Evolutionary conservation across 2,329 filamentous ascomycete species (phyloP).

Genomic region (Septoria linicola): DNA sequence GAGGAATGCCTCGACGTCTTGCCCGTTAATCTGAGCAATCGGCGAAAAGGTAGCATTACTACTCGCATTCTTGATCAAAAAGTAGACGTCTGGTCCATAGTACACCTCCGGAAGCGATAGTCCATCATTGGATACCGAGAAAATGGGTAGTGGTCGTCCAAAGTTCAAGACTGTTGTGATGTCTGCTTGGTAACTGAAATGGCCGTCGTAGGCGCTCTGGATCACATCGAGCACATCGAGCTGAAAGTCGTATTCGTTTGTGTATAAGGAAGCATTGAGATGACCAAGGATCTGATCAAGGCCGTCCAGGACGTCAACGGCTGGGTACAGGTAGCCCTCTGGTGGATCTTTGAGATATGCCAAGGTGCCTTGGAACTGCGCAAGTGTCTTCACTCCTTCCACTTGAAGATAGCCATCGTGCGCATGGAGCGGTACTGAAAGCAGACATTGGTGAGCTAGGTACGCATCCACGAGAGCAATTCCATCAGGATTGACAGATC

Average conservation of each 20-base stretch:
- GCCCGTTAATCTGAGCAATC: conserved; percentile 42
- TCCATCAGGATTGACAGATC: background rate
- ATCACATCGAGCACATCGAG: conserved; percentile 39
- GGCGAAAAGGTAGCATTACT: conserved; percentile 34
- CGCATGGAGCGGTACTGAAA: background rate
- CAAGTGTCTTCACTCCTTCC: conserved; percentile 8
- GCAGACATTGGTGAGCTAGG: background rate
- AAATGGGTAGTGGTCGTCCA: conserved; percentile 18
- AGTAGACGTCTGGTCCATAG: conserved; percentile 27
- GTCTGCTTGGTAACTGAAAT: conserved; percentile 41
- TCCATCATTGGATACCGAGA: conserved; percentile 39
- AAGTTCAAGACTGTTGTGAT: conserved; percentile 43
- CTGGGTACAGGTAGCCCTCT: conserved; percentile 35
- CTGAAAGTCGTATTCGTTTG: conserved; percentile 45
- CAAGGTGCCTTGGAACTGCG: conserved; percentile 43
- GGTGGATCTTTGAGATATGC: conserved; percentile 43
- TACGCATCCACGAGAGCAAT: background rate
- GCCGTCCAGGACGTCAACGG: conserved; percentile 41
- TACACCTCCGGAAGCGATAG: conserved; percentile 40
- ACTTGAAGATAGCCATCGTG: conserved; percentile 1
- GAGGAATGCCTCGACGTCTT: conserved; percentile 37
- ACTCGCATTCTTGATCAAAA: background rate
- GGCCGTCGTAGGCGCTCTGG: conserved; percentile 42
- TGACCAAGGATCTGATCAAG: conserved; percentile 39
- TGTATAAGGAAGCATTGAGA: conserved; percentile 35